Base-by-base conservation (phyloP, 306 rosid genomes). In the Pyrus pyrifolia region DNA sequence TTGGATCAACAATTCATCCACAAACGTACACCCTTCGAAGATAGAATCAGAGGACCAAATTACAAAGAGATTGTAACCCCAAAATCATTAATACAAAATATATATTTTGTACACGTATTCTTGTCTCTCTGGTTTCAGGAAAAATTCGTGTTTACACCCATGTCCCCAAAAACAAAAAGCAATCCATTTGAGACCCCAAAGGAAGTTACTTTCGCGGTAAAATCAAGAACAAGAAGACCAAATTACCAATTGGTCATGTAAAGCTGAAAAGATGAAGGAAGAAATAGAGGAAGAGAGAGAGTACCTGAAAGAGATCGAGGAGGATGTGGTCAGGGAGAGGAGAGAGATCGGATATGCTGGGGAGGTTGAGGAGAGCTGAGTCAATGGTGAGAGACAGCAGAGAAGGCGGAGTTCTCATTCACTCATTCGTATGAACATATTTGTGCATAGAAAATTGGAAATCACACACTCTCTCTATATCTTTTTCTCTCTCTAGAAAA, bases 391-490 rank as follows among this genome's bases (percentile, higher is more conserved):
- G 97, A 68, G 93, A 90, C 0, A 96, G 85, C 33, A 96, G 87
- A 40, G 99, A 91, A 69, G 99, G 96, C 78, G 97, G 97, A 73
- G 91, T 83, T 87, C 89, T 89, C 98, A 93, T 87, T 88, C 97
- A 92, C 74, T 81, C 91, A 71, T 72, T 71, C 72, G 68, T 55
- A 40, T 44, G 51, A 21, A 60, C 27, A 15, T 49, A 53, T 63
- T 59, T 59, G 8, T n/a, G 11, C n/a, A 10, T 9, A 10, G 5
- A 79, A 38, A 38, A 38, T 38, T 38, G 9, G 42, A 38, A 27
- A 19, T 51, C 11, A 25, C 27, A 3, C n/a, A 23, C 44, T 73
- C 72, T 58, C 31, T 75, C 3, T 42, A 4, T 55, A 3, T 10
- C 14, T 19, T 9, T n/a, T 10, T 9, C 12, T 55, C 62, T 57